Conservation (phyloP, 1,284 basidiomycete genomes). For the Austroboletus niveus region DNA sequence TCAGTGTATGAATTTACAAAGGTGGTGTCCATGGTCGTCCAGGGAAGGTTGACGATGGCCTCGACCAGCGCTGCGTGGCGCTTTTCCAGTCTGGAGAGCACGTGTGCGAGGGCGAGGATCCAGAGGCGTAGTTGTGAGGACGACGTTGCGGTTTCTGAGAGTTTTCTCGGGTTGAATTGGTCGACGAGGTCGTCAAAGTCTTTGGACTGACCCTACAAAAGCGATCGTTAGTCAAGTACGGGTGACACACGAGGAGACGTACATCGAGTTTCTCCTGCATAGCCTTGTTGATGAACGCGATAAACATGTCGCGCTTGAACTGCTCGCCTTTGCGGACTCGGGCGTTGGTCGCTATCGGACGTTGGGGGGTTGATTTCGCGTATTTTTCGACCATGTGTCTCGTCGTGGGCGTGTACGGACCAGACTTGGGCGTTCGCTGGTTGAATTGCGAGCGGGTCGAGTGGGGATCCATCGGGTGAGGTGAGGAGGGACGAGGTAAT, state of each 20-base stretch:
- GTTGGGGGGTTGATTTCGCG: conserved; percentile 41
- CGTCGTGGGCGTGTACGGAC: conserved; percentile 46
- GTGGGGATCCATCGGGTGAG: conserved; percentile 64
- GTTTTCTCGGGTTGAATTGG: conserved; percentile 61
- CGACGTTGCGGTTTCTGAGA: conserved; percentile 38
- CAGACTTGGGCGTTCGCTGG: conserved; percentile 61
- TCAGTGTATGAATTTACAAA: conserved; percentile 86
- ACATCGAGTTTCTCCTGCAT: conserved; percentile 74
- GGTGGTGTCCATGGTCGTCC: conserved; percentile 82
- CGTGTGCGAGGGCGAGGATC: conserved; percentile 74
- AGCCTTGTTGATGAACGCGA: conserved; percentile 81
- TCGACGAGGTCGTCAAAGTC: conserved; percentile 70
- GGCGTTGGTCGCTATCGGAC: conserved; percentile 75
- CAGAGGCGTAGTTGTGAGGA: conserved; percentile 66
- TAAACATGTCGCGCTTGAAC: conserved; percentile 78
- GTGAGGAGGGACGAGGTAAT: neutral
- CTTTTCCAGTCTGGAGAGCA: conserved; percentile 78
- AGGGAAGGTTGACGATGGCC: conserved; percentile 86
- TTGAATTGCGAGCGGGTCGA: conserved; percentile 72
- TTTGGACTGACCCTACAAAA: conserved; percentile 57
- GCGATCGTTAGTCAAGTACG: conserved; percentile 7
- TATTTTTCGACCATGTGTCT: conserved; percentile 51
- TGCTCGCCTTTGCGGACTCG: conserved; percentile 74
- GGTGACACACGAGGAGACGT: conserved; percentile 23
- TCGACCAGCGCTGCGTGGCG: conserved; percentile 84